Evolutionary conservation across 2,329 filamentous ascomycete species (phyloP).

Genomic region (Penicillium sp.): DNA sequence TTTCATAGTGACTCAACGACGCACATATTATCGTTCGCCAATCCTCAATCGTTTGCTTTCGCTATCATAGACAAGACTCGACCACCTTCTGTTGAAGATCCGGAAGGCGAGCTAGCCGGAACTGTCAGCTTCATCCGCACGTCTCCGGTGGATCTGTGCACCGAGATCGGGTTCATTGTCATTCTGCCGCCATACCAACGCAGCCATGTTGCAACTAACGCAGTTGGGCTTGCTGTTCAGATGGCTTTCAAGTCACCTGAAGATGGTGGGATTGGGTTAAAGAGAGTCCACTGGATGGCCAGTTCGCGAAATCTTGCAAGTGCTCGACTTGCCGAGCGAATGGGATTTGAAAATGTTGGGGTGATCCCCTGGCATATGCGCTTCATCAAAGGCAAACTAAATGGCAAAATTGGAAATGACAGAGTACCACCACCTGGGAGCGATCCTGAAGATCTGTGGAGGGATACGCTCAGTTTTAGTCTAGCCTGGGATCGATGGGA

Average conservation of each 20-base stretch:
- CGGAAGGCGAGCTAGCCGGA: slow-evolving; percentile 19
- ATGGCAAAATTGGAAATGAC: slow-evolving; percentile 19
- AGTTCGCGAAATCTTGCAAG: slow-evolving; percentile 19
- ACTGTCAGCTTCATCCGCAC: slow-evolving; percentile 18
- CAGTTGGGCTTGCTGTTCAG: slow-evolving; percentile 15
- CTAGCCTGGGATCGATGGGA: slow-evolving; percentile 20
- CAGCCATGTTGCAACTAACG: slow-evolving; percentile 17
- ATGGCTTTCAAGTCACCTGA: slow-evolving; percentile 7
- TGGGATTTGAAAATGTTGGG: slow-evolving; percentile 19
- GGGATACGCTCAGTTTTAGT: slow-evolving; percentile 16
- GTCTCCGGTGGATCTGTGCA: slow-evolving; percentile 8
- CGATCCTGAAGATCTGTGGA: slow-evolving; percentile 20
- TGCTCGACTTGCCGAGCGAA: slow-evolving; percentile 15
- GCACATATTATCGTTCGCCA: slow-evolving; percentile 17
- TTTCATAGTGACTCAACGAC: slow-evolving; percentile 8
- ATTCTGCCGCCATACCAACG: slow-evolving; percentile 21
- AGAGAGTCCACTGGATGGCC: slow-evolving; percentile 16
- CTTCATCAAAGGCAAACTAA: slow-evolving; percentile 12
- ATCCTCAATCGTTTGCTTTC: slow-evolving; percentile 19
- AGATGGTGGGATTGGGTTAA: slow-evolving; percentile 13
- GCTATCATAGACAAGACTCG: slow-evolving; percentile 21
- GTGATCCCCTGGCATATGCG: slow-evolving; percentile 20
- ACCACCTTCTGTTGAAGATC: slow-evolving; percentile 14
- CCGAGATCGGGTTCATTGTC: slow-evolving; percentile 22
- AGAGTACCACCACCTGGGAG: slow-evolving; percentile 11